Conservation (phyloP, 192 early-diverging fungal genomes). For the Mortierella antarctica region DNA sequence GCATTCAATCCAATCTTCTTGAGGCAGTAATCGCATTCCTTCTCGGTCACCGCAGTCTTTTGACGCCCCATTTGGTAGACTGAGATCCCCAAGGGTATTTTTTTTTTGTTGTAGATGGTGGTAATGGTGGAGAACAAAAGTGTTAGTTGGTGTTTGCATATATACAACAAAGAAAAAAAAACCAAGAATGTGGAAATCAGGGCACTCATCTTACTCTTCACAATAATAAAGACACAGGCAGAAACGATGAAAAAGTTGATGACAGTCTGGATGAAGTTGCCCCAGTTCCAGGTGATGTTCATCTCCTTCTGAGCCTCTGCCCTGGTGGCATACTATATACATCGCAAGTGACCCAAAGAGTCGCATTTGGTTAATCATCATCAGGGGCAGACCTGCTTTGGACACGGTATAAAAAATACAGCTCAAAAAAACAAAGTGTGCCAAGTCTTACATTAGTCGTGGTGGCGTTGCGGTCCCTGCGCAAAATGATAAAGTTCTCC, state of each 20-base stretch:
- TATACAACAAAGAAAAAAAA: constrained; percentile 7
- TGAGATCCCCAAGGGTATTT: neutral
- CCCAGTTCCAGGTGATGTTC: constrained; percentile 66
- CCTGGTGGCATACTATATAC: constrained; percentile 16
- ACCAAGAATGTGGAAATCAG: neutral
- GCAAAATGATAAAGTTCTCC: constrained; percentile 55
- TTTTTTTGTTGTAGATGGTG: constrained; percentile 9
- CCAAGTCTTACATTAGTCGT: neutral
- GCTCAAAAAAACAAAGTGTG: neutral
- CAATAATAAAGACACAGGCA: constrained; percentile 67
- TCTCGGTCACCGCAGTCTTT: constrained; percentile 28
- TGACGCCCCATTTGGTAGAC: constrained; percentile 41
- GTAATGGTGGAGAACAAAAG: neutral
- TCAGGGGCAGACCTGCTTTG: constrained; percentile 31
- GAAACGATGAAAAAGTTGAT: constrained; percentile 76
- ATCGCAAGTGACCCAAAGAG: neutral
- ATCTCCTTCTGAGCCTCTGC: constrained; percentile 51
- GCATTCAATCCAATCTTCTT: constrained; percentile 36
- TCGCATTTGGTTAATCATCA: neutral
- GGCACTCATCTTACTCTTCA: constrained; percentile 53
- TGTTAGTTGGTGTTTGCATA: neutral
- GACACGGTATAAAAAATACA: neutral
- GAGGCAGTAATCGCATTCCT: constrained; percentile 48
- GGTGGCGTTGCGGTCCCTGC: constrained; percentile 35
- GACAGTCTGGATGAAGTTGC: constrained; percentile 69